Percentiles rank a stretch among this genome's conserved stretches.
Evolutionary conservation across 768 basidiomycete genomes (phyloP).

Genomic region (Glaciozyma martinii): DNA sequence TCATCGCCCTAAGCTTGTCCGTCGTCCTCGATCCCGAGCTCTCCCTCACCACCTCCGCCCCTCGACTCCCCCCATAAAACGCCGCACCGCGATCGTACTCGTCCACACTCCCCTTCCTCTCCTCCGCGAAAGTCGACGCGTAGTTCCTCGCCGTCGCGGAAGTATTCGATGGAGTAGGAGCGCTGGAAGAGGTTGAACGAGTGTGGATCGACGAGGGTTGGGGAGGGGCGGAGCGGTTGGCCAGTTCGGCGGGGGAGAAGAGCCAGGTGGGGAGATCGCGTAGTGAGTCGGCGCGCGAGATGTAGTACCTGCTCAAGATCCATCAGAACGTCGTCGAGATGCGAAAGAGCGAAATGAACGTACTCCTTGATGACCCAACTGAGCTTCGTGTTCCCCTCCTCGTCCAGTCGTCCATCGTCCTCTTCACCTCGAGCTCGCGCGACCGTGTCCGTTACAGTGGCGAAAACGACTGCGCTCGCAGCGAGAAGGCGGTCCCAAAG

Average conservation of each 20-base stretch:
- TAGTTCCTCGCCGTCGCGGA: too few species aligned
- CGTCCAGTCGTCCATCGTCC: neutral
- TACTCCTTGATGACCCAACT: neutral
- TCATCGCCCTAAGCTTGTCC: too few species aligned
- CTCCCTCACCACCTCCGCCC: too few species aligned
- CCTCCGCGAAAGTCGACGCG: too few species aligned
- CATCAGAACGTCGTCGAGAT: neutral
- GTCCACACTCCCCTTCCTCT: too few species aligned
- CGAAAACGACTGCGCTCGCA: neutral
- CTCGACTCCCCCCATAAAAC: too few species aligned
- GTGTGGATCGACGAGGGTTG: too few species aligned
- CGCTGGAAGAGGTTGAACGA: too few species aligned
- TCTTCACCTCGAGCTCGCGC: neutral
- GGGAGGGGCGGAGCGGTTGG: neutral
- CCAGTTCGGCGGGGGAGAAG: neutral
- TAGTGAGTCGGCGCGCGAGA: neutral
- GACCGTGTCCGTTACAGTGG: neutral
- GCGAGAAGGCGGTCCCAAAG: neutral
- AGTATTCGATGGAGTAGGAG: too few species aligned
- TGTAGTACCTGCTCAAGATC: neutral
- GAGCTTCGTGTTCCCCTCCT: neutral
- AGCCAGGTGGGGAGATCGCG: neutral
- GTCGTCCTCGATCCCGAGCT: too few species aligned
- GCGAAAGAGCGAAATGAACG: neutral
- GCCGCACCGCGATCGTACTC: too few species aligned